These are phyloP conservation scores for Hansenula anomala DNA, from an alignment of 1,139 yeast genomes.

Conservation along the genomic window DNA sequence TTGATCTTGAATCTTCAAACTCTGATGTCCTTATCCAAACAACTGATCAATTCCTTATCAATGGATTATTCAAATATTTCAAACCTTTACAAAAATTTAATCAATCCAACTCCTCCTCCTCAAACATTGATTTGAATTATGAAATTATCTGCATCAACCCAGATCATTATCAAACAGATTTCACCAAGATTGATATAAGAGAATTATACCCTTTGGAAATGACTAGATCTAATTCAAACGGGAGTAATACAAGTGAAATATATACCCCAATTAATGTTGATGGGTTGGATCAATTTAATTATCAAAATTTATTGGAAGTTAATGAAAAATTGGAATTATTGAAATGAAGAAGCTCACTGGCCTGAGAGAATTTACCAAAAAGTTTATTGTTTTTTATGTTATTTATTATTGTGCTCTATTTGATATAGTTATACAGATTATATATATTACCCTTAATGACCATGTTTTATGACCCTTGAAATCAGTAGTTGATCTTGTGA, in stretches of 20 bases:
- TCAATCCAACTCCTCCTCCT: too few species aligned
- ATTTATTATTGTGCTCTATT: too few species aligned
- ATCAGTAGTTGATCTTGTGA: too few species aligned
- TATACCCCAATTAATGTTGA: background rate
- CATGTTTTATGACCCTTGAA: too few species aligned
- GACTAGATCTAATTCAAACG: too few species aligned
- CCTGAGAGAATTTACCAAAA: too few species aligned
- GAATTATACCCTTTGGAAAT: too few species aligned
- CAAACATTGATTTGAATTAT: constrained; percentile 10
- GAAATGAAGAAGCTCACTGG: too few species aligned
- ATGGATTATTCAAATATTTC: constrained; percentile 20
- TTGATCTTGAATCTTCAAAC: constrained; percentile 13
- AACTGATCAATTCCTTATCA: constrained; percentile 13
- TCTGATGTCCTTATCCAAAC: constrained; percentile 16
- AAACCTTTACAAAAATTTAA: constrained; percentile 4
- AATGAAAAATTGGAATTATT: constrained; percentile 11
- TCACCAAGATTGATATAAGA: constrained; percentile 1
- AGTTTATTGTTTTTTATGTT: too few species aligned
- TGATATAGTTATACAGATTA: too few species aligned
- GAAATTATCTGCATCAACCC: constrained; percentile 19
- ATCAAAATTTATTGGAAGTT: constrained; percentile 16
- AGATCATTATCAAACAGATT: constrained; percentile 15
- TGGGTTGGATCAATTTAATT: constrained; percentile 12
- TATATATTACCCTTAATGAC: too few species aligned
- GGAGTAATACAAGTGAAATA: too few species aligned